Evolutionary conservation across 192 early-diverging fungal species (phyloP).

Genomic region (Mortierella antarctica): DNA sequence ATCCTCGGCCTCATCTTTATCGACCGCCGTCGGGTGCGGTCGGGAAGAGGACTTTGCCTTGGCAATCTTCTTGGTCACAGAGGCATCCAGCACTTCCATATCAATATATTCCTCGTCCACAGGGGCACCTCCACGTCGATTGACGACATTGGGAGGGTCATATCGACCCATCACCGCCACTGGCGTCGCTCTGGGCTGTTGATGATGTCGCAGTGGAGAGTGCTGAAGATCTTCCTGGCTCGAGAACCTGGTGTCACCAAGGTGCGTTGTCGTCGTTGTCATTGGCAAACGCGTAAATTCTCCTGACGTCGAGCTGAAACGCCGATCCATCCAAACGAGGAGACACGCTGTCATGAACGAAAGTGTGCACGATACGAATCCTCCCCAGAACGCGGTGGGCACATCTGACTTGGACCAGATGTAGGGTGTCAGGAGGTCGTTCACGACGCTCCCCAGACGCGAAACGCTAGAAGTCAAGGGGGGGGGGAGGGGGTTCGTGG

Average conservation of each 20-base stretch:
- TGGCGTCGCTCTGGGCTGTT: neutral
- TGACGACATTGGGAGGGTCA: constrained; percentile 10
- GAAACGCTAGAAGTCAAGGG: constrained; percentile 36
- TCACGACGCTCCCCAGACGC: constrained; percentile 62
- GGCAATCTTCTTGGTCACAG: neutral
- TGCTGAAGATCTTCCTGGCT: neutral
- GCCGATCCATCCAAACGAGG: constrained; percentile 52
- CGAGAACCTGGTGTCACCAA: constrained; percentile 11
- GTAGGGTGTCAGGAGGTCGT: constrained; percentile 66
- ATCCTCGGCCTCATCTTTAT: neutral
- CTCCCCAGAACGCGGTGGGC: constrained; percentile 61
- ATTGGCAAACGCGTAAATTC: constrained; percentile 34
- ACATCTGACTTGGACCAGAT: constrained; percentile 49
- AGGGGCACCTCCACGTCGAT: neutral
- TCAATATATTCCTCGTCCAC: constrained; percentile 6
- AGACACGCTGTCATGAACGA: constrained; percentile 54
- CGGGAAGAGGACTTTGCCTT: too few species aligned
- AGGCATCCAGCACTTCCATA: constrained; percentile 12
- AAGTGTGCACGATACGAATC: constrained; percentile 55
- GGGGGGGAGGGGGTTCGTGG: too few species aligned
- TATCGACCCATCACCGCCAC: neutral
- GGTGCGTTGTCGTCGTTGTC: neutral
- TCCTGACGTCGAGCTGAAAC: constrained; percentile 32
- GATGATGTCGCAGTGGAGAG: neutral
- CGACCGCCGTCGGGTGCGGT: too few species aligned